phyloP scores from a whole-genome alignment of 2,329 filamentous ascomycete genomes.

The Amauroascus niger region DNA sequence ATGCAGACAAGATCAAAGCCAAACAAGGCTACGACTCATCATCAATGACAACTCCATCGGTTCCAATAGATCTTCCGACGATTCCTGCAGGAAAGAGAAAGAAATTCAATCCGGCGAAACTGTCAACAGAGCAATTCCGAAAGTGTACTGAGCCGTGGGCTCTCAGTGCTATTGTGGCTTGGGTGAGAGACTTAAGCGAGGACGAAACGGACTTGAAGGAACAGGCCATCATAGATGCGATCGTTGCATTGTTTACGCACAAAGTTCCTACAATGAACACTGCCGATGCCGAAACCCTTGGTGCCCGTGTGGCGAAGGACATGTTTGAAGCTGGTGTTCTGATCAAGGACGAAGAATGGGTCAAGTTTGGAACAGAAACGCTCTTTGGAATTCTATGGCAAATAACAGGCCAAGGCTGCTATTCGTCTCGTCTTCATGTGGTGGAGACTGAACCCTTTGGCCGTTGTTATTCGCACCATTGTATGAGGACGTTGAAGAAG shows the following conservation, averaged over 20 bases:
- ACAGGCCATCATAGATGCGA: slow-evolving; percentile 73
- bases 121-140: slow-evolving; percentile 70
- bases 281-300: slow-evolving; percentile 83
- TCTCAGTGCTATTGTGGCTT: slow-evolving; percentile 72
- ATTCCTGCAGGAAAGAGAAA: slow-evolving; percentile 69
- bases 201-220: slow-evolving; percentile 80
- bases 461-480: slow-evolving; percentile 88
- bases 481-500: slow-evolving; percentile 88
- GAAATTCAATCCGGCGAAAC: slow-evolving; percentile 76
- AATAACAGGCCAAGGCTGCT: slow-evolving; percentile 82
- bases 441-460: slow-evolving; percentile 52
- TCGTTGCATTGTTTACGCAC: slow-evolving; percentile 80
- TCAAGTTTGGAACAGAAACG: slow-evolving; percentile 72
- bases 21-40: slow-evolving; percentile 33
- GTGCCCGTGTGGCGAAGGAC: slow-evolving; percentile 62
- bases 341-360: slow-evolving; percentile 89
- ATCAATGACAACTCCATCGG: slow-evolving; percentile 30
- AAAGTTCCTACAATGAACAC: slow-evolving; percentile 99
- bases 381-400: slow-evolving; percentile 91
- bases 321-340: slow-evolving; percentile 74
- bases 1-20: slow-evolving; percentile 59
- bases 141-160: slow-evolving; percentile 89
- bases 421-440: slow-evolving; percentile 70
- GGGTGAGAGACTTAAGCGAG: slow-evolving; percentile 82
- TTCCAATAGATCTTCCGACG: slow-evolving; percentile 72